Base-by-base conservation (phyloP, 2,329 filamentous ascomycete species). In the Pseudofabraea citricarpa region DNA sequence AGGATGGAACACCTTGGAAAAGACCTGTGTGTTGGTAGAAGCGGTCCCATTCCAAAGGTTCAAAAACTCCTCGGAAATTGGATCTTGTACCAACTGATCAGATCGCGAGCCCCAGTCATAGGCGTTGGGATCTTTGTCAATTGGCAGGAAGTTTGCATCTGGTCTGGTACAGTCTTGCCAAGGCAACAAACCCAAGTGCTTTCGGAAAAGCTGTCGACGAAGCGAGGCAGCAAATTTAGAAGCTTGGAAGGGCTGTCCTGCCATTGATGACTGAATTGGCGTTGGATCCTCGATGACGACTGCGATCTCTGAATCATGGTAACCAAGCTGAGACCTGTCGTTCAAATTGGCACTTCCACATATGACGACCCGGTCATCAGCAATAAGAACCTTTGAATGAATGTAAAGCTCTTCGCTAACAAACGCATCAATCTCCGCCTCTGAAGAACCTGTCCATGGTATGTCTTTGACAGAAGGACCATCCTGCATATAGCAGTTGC, bases 291-390 rank as follows among this genome's bases (percentile, higher is more conserved):
- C 85, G 57, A 95, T 87, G 45, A 94, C 75, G 51, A 94, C 85
- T n/a, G 89, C 88, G 43, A 95, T 88, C 62, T 95, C 90, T 1
- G 83, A 88, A 66, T 95, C 90, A 64, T 93, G 89, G 45, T 79
- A 75, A 26, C 88, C 89, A 4, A 94, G 77, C 67, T 95, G 87
- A 3, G 85, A 90, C 46, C 75, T 71, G 56, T 78, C 73, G 58
- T 81, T 78, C 45, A 78, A 64, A 56, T 75, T 76, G 51, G 72
- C 74, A 10, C 66, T 88, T 49, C 90, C 89, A 61, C 86, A 90
- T 52, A 95, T 90, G 45, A 89, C 86, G 39, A 86, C 74, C 6
- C 79, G 75, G 61, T 95, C 90, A 58, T 95, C 89, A 35, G 84
- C 87, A 47, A 95, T 93, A 46, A 88, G 73, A 16, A 87, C 67